Base-by-base conservation (phyloP, 208 protist genomes). In the Wallacemonas sp. region DNA sequence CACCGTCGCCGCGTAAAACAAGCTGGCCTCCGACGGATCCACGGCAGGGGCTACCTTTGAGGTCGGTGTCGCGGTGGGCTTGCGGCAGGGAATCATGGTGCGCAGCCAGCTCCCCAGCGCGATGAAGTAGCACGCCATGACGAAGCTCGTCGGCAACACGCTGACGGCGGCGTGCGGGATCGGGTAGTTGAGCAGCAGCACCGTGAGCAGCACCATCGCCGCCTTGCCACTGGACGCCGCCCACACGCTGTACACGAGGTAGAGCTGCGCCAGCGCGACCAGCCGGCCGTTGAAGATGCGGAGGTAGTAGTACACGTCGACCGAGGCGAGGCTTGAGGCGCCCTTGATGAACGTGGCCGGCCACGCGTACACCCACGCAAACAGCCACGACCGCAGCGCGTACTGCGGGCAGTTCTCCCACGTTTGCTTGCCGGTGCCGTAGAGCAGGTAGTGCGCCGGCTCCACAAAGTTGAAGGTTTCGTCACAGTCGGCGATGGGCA, bases 401-500 rank as follows among this genome's bases (percentile, higher is more conserved):
- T 80, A 98, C 56, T 74, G 68, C 4, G 87, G 77, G 60, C 82
- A 88, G 83, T 98, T 97, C 74, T 99, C 97, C 98, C 97, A 99
- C 19, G 97, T 99, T 67, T 99, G 97, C 54, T 97, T 78, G 19
- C 96, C 97, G 24, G 49, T 81, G 21, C 95, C 95, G 71, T 96
- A 97, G 21, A 99, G 44, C 4, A 98, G 38, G 52, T 92, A 94
- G 72, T 99, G 97, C 24, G 90, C 83, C 0, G 97, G 97, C 77
- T 99, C 98, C 85, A 98, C 95, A 72, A 98, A 99, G 79, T 99
- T 99, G 78, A 91, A 99, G 4, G 81, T 93, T 68, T 99, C 97
- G 72, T 99, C 97, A 74, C 97, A 98, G 83, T 99, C 97, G 5
- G 78, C 62, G 9, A 99, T 85, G 32, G 83, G 83, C 46, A 93